phyloP scores from a whole-genome alignment of 2,329 filamentous ascomycete species.

The Apiospora koreana region DNA sequence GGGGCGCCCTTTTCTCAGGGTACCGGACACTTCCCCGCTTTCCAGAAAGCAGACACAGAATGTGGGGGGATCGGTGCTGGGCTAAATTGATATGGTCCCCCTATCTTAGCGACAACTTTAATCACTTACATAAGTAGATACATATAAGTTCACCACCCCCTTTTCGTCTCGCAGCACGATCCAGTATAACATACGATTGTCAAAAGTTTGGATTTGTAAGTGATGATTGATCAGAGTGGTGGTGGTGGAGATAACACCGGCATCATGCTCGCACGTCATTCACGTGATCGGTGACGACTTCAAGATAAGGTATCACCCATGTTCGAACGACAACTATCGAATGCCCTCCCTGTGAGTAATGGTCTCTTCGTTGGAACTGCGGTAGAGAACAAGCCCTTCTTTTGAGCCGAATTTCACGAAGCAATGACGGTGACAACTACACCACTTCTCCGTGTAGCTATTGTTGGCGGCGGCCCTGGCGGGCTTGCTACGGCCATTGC shows the following conservation, averaged over 20 bases:
- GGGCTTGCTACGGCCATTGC: constrained; percentile 45
- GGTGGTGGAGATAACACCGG: background rate
- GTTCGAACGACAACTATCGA: background rate
- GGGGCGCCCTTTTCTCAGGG: no score
- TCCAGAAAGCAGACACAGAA: no score
- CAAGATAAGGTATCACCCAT: constrained; percentile 10
- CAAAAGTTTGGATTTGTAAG: background rate
- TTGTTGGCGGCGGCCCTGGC: constrained; percentile 27
- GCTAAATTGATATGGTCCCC: no score
- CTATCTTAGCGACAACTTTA: no score
- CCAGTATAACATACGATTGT: background rate
- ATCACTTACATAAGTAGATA: no score
- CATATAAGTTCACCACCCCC: no score
- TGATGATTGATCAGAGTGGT: background rate
- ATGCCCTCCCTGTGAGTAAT: background rate
- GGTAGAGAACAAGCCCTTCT: background rate
- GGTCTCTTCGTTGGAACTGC: background rate
- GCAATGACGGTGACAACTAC: constrained; percentile 23
- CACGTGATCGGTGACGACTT: constrained; percentile 30
- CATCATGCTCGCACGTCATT: constrained; percentile 25
- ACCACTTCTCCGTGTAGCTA: constrained; percentile 24
- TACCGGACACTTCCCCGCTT: no score
- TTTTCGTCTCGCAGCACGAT: no score
- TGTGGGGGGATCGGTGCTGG: no score
- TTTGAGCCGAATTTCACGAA: background rate